A percentile compares a stretch with the other conserved stretches of the same genome.
Evolutionary conservation across 371 early-diverging fungal species (phyloP).

Genomic region (Sporodiniella umbellata): DNA sequence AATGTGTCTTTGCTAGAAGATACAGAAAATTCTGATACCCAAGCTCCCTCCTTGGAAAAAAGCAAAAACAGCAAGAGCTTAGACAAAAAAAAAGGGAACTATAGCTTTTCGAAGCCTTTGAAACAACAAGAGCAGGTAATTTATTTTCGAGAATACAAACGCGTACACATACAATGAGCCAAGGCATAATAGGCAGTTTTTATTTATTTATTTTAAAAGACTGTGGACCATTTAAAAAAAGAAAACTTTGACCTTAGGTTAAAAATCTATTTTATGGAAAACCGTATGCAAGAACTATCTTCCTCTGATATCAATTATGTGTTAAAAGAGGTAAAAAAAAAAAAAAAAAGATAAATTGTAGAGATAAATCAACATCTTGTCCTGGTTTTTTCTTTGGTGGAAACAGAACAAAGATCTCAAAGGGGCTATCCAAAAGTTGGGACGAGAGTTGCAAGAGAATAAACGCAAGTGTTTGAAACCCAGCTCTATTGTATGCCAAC

Average conservation of each 20-base stretch:
- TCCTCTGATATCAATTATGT: slow-evolving; percentile 57
- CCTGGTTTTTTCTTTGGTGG: too few species aligned
- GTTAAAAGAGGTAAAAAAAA: slow-evolving; percentile 48
- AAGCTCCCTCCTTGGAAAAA: not conserved
- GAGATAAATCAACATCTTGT: too few species aligned
- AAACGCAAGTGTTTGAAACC: too few species aligned
- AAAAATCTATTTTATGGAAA: slow-evolving; percentile 64
- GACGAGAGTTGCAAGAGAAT: slow-evolving; percentile 47
- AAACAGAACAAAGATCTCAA: slow-evolving; percentile 57
- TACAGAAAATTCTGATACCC: not conserved
- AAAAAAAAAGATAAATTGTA: not conserved
- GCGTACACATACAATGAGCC: too few species aligned
- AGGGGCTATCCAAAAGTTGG: slow-evolving; percentile 44
- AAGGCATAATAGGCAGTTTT: not conserved
- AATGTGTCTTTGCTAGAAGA: slow-evolving; percentile 28
- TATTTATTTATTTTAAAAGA: slow-evolving; percentile 32
- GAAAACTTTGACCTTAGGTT: slow-evolving; percentile 71
- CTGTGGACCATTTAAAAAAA: slow-evolving; percentile 65
- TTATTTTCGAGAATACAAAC: too few species aligned
- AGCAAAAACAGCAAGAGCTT: not conserved
- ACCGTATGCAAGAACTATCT: slow-evolving; percentile 53
- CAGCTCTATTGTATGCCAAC: too few species aligned
- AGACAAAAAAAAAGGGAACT: not conserved
- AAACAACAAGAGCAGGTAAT: slow-evolving; percentile 66
- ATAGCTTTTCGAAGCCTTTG: slow-evolving; percentile 41